Base-by-base conservation (phyloP, 192 early-diverging fungal species). In the Backusella parvicylindrica region DNA sequence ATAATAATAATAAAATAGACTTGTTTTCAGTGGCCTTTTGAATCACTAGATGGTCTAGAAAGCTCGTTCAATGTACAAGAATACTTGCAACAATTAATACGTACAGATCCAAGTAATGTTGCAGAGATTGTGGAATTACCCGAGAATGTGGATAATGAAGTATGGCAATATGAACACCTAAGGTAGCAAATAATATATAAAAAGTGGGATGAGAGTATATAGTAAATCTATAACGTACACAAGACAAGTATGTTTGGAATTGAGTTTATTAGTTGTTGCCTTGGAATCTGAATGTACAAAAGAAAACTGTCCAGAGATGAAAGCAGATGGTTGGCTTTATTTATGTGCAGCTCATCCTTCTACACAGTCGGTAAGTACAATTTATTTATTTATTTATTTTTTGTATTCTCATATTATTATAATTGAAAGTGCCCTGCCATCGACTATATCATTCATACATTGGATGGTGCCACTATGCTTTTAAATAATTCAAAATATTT, bases 101-200 rank as follows among this genome's bases (percentile, higher is more conserved):
- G 92, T 28, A 75, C 79, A 9, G 86, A 94, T 64, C 85, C 89
- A 18, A 86, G 88, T 31, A 86, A 93, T 43, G 64, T 94, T 13
- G 86, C 90, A 13, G 38, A 28, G 3, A 77, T 96, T 15, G 87
- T 94, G 0, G 66, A 84, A 8, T 68, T 91, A 37, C 97, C 96
- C 1, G 37, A 74, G 16, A 87, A 84, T 8, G 81, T 91, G 13
- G 92, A 93, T 70, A 60, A 73, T 15, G 72, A 88, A 26, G 73
- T 89, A 1, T 98, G 97, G 97, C 92, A 94, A 56, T 96, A 93
- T 76, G 95, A 97, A 77, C 96, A 97, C 74, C 82, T 97, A 75
- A 87, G 95, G 90, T 95, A 81, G 33, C n/a, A n/a, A n/a, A n/a
- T n/a, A 56, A 3, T 33, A 6, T 33, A 28, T 35, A 56, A 26